Evolutionary conservation across 208 protist genomes (phyloP), one percentile per base, ranked within the genome.

Genomic region (Trypanosoma scelopori): DNA sequence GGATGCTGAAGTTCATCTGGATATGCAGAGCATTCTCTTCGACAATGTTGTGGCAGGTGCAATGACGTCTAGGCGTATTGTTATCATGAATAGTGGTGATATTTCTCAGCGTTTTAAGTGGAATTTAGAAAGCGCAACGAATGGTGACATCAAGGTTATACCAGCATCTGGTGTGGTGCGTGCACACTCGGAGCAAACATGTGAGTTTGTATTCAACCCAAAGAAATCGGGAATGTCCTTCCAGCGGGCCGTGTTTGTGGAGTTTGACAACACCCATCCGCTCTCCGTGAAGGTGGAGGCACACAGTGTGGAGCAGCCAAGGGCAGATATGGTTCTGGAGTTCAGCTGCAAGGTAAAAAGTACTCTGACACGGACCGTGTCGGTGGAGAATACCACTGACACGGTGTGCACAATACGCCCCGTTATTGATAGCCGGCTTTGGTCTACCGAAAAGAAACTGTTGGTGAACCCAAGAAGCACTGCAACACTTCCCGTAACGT

Each of bases 41-140:
- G 87, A 89, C 45, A 81, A 97, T 62, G 89, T 98, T 25, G 92
- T 98, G 9, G 55, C 89, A 45, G 85, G 93, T 43, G 81, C 87
- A 27, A 71, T 80, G 0, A 65, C 89, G 13, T 90, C 81, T 25
- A 75, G 86, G 1, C 76, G 79, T 13, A 72, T 98, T 42, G 71
- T 94, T 35, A 87, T 99, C 42, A 85, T 98, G 69, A 99, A 99
- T 80, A 96, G 87, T 57, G 97, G 98, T 45, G 97, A 99, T 74
- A 84, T 99, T 32, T 81, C 90, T 15, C 89, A 96, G 62, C 85
- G 87, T 51, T 99, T 97, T 74, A 79, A 65, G 56, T 98, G 95
- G 92, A 73, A 88, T 63, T 47, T 32, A 46, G 27, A n/a, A 23
- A 20, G 42, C 20, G 16, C n/a, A 28, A 51, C 81, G 47, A 72